Conservation (phyloP, 2,329 filamentous ascomycete species). For the Tolypocladium nubicola region DNA sequence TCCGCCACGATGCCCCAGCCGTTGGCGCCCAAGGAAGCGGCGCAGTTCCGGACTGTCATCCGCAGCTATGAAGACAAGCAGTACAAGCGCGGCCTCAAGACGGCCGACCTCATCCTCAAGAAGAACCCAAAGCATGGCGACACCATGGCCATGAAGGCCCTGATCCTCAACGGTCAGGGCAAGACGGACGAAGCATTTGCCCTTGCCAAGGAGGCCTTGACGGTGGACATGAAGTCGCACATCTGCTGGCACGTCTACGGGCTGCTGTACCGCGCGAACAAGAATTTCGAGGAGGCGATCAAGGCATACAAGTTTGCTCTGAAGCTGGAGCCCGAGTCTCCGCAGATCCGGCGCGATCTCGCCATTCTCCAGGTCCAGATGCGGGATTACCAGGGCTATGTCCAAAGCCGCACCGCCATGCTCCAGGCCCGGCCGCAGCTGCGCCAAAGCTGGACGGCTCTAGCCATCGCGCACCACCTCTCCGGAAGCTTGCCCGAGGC, state of each 20-base stretch:
- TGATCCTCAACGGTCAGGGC: conserved; percentile 88
- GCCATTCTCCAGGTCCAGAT: conserved; percentile 92
- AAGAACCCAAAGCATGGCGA: conserved; percentile 96
- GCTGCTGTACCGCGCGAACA: conserved; percentile 80
- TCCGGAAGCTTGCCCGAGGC: conserved; percentile 77
- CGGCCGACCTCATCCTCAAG: conserved; percentile 89
- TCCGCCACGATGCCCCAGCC: conserved; percentile 53
- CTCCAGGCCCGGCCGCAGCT: conserved; percentile 71
- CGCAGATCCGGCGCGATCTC: conserved; percentile 88
- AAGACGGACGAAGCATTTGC: conserved; percentile 91
- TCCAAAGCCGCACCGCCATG: conserved; percentile 82
- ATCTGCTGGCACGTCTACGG: conserved; percentile 99
- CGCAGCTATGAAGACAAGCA: conserved; percentile 97
- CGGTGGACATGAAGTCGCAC: conserved; percentile 97
- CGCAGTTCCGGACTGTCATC: conserved; percentile 90
- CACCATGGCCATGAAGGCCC: conserved; percentile 96
- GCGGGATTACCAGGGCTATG: conserved; percentile 88
- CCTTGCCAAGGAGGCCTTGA: conserved; percentile 83
- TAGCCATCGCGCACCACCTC: conserved; percentile 87
- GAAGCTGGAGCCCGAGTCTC: conserved; percentile 83
- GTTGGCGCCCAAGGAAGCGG: conserved; percentile 77
- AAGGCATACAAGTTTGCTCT: conserved; percentile 98
- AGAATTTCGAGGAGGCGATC: conserved; percentile 98
- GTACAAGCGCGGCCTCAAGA: conserved; percentile 89
- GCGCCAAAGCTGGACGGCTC: conserved; percentile 93